Base-by-base conservation (phyloP, 2,329 filamentous ascomycete genomes). In the Cladosporium sp. region DNA sequence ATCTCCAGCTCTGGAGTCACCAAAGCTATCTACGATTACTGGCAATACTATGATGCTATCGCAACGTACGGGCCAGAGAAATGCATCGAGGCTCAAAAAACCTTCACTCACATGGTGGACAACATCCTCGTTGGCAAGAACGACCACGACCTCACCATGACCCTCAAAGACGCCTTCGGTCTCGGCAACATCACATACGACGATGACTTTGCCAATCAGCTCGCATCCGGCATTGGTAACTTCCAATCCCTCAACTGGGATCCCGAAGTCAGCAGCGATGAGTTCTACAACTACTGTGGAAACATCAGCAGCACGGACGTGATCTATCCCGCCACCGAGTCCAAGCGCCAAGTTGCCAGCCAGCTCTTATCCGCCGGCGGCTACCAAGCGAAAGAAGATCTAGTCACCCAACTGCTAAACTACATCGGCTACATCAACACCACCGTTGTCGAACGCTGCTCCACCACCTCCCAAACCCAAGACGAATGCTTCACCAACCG, bases 1-100 rank as follows among this genome's bases (percentile, higher is more conserved):
- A 92, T 95, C 43, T 85, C 86, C 0, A 90, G 86, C 0, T 92
- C 87, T 0, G 89, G 86, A 1, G 88, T 93, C 1, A 88, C 86
- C 0, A 80, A 81, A 53, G 88, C 88, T 3, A 86, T 93, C 50
- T 83, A 82, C 57, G 87, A 93, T 59, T 84, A 84, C 61, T 83
- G 74, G 59, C 78, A 83, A 56, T 85, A 84, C 60, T 83, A 74
- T 56, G 79, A 82, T 61, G 77, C 82, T 0, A 74, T 83, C 50
- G 73, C 79, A 11, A 64, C 76, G 15, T 79, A 77, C 51, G 82
- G 70, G 2, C 80, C 82, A 9, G 70, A 75, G 0, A 77, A 80
- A 27, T 93, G 89, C 62, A 77, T 90, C 30, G 69, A 73, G 1
- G 77, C 77, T 1, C 84, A 83, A 0, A 82, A 86, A 62, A 83